phyloP scores from a whole-genome alignment of 148 eudicot species.

The Chenopodium formosanum region DNA sequence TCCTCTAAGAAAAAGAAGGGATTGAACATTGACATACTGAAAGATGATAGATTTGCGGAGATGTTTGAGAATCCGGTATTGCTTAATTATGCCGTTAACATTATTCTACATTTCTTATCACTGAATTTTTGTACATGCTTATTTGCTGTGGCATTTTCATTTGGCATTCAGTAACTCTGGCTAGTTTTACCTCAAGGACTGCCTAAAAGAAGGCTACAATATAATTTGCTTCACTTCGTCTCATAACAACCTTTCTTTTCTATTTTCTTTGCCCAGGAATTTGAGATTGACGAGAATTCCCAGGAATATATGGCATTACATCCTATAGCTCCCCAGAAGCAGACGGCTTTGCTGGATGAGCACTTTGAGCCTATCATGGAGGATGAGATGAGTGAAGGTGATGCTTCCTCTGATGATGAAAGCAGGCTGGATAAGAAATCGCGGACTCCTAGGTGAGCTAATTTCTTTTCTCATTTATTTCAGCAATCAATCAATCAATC shows the following conservation, averaged over 20 bases:
- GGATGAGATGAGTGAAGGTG: slow-evolving; percentile 46
- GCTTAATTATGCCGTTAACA: not conserved
- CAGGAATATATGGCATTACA: slow-evolving; percentile 19
- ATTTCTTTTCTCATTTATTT: not conserved
- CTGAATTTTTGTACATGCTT: not conserved
- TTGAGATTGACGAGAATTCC: slow-evolving; percentile 30
- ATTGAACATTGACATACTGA: slow-evolving; percentile 47
- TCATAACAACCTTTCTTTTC: not conserved
- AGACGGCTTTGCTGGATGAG: slow-evolving; percentile 56
- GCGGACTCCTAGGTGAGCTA: slow-evolving; percentile 49
- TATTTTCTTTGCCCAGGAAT: slow-evolving; percentile 44
- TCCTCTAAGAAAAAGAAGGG: slow-evolving; percentile 69
- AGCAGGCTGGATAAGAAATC: slow-evolving; percentile 38
- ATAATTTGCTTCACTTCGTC: not conserved
- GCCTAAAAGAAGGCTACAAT: not conserved
- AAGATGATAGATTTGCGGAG: slow-evolving; percentile 65
- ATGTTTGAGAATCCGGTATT: slow-evolving; percentile 69
- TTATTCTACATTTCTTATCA: not conserved
- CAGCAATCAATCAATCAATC: no score
- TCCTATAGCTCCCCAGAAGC: slow-evolving; percentile 27
- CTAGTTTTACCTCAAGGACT: not conserved
- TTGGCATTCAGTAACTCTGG: not conserved
- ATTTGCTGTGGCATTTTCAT: not conserved
- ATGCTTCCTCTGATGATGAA: slow-evolving; percentile 59
- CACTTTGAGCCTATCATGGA: slow-evolving; percentile 71